Evolutionary conservation across 1,284 basidiomycete genomes (phyloP), one percentile per base, ranked within the genome.

Genomic region (Singerocomus rubriflavus): DNA sequence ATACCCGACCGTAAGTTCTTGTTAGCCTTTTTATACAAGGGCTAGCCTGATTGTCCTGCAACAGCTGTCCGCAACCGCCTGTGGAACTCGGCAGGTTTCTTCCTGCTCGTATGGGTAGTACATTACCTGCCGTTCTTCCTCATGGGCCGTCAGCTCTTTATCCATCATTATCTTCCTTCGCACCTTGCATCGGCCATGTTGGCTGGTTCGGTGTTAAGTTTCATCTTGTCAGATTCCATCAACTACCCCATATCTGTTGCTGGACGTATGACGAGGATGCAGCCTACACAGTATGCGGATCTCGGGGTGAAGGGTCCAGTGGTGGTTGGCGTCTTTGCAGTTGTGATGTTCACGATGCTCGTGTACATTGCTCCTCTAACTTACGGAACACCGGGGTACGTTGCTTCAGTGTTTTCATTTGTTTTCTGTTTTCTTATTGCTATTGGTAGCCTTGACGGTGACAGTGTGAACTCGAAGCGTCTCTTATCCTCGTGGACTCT

Each of bases 41-140:
- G 30, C 17, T 32, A 31, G 17, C 34, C 58, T 52, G 46, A 48
- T 53, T 17, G 4, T 38, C 51, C 52, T 51, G 29, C 45, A 46
- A 44, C 60, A 91, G 93, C 87, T 51, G 84, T 94, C 29, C 91
- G 94, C 46, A 93, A 94, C 65, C 84, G 97, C 39, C 76, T 98
- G 27, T 91, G 94, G 84, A 95, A 98, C 70, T 93, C 93, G 47
- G 84, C 90, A 21, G 93, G 96, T 32, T 98, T 98, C 78, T 98
- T 99, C 81, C 72, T 94, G 46, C 74, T 93, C 34, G 84, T 96
- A 10, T 99, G 97, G 97, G 86, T 82, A 7, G 91, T 90, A 56
- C 97, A 99, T 72, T 99, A 98, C 74, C 75, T 92, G 65, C 97
- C 97, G 11, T 99, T 99, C 81, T 99, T 91, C 85, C 79, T 98